Evolutionary conservation across 345 rosid genomes (phyloP), one percentile per base, ranked within the genome.

Genomic region (Zanthoxylum bungeanum): DNA sequence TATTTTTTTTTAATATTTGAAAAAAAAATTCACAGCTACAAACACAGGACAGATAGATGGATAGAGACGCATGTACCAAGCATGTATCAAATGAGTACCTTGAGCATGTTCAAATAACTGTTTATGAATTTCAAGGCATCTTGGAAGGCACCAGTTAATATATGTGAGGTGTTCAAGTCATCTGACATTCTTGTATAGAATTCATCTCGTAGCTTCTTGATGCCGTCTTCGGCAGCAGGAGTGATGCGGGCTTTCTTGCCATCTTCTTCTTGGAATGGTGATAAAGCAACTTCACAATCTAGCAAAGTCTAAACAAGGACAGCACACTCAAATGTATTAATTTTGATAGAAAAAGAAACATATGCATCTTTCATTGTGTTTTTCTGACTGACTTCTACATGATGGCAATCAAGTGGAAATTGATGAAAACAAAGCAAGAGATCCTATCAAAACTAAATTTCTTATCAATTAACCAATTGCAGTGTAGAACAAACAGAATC

Each of bases 41-140:
- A 24, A 31, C 4, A 21, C 2, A 24, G n/a, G n/a, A 21, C 11
- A 16, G 47, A 60, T 2, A 4, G 27, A 19, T 7, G 25, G 27
- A 73, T 25, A 40, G 34, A n/a, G 3, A 57, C 10, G 71, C 28
- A 61, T 37, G 47, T 72, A n/a, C 40, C 60, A 66, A 33, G 76
- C 16, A 37, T n/a, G 24, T 36, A 9, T n/a, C 39, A 30, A 46
- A 42, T 5, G n/a, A 19, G 19, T 77, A 91, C 97, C 98, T 89
- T 90, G 60, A 89, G 89, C 70, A 76, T 64, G 76, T 77, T 78
- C 69, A 88, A 64, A 10, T 87, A 81, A 75, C 81, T 80, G 72
- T 95, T 95, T 75, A 92, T 78, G 66, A 85, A 81, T 79, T 89
- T 92, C 89, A 95, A 56, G 12, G 88, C 92, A 40, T 94, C 98